These are phyloP conservation scores for Pseudopyrenochaeta lycopersici DNA, from an alignment of 2,329 filamentous ascomycete species.

Conservation along the genomic window DNA sequence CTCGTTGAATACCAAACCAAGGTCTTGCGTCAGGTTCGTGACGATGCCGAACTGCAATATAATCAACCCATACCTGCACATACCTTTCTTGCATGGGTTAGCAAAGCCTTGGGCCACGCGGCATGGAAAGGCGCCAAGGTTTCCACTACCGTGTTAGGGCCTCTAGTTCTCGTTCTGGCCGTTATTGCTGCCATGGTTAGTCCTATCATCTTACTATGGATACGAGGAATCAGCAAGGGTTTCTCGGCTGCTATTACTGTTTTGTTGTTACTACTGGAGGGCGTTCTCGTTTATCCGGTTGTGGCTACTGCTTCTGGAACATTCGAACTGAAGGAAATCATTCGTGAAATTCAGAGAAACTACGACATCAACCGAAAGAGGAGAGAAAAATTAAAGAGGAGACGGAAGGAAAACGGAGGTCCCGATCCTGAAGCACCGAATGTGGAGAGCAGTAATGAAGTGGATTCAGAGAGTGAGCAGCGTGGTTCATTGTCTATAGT, in stretches of 20 bases:
- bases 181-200: conserved; percentile 19
- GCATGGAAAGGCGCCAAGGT: not conserved
- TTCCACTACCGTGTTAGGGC: conserved; percentile 5
- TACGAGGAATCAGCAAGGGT: conserved; percentile 18
- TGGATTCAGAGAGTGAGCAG: not conserved
- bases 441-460: conserved; percentile 2
- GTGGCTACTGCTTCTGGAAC: conserved; percentile 1
- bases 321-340: conserved; percentile 4
- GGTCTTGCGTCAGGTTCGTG: conserved; percentile 8
- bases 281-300: conserved; percentile 7
- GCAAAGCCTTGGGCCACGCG: not conserved
- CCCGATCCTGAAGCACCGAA: conserved; percentile 3
- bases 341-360: conserved; percentile 6
- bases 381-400: conserved; percentile 4
- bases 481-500: too few relatives aligned
- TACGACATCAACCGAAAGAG: not conserved
- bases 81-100: conserved; percentile 15
- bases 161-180: conserved; percentile 3
- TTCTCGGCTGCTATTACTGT: conserved; percentile 17
- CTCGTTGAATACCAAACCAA: conserved; percentile 17
- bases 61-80: conserved; percentile 21
- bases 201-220: conserved; percentile 22
- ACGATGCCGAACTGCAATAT: conserved; percentile 13
- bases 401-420: not conserved
- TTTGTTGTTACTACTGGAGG: conserved; percentile 16